These are phyloP conservation scores for Calamus simplicifolius DNA, from an alignment of 176 grass and related monocot genomes.

Conservation along the genomic window DNA sequence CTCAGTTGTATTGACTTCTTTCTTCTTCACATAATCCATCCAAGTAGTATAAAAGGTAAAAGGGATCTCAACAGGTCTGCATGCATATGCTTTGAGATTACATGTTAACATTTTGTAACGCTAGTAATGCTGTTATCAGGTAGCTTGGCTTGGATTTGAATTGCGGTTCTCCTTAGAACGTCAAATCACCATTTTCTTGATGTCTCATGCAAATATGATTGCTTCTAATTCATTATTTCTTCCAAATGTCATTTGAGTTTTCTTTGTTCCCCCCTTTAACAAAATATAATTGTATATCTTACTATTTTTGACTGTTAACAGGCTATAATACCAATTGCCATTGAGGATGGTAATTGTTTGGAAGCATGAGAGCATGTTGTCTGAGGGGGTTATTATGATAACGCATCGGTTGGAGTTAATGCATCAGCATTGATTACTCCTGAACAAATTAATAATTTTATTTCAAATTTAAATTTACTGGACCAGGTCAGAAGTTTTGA, in stretches of 20 bases:
- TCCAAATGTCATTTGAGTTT: slow-evolving; percentile 43
- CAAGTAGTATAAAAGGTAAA: too few species aligned
- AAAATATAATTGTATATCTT: slow-evolving; percentile 7
- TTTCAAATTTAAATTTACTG: slow-evolving; percentile 85
- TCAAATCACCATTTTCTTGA: too few species aligned
- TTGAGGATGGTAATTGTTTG: slow-evolving; percentile 87
- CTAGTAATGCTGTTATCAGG: too few species aligned
- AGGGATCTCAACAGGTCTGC: too few species aligned
- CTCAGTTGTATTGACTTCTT: too few species aligned
- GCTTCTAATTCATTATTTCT: slow-evolving; percentile 48
- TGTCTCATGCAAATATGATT: too few species aligned
- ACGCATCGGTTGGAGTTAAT: slow-evolving; percentile 44
- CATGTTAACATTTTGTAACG: too few species aligned
- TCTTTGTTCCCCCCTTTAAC: slow-evolving; percentile 36
- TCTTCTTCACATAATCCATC: too few species aligned
- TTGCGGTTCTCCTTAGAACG: too few species aligned
- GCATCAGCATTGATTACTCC: slow-evolving; percentile 55
- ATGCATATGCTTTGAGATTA: too few species aligned
- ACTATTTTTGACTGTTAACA: slow-evolving; percentile 24
- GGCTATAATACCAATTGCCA: slow-evolving; percentile 95
- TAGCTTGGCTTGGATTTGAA: too few species aligned
- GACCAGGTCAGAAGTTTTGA: slow-evolving; percentile 95
- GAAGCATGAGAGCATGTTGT: slow-evolving; percentile 94
- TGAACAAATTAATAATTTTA: slow-evolving; percentile 88
- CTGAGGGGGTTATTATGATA: slow-evolving; percentile 88